A percentile compares a stretch with the other conserved stretches of the same genome.
Evolutionary conservation across 2,329 filamentous ascomycete species (phyloP).

Genomic region (Berkeleyomyces basicola): DNA sequence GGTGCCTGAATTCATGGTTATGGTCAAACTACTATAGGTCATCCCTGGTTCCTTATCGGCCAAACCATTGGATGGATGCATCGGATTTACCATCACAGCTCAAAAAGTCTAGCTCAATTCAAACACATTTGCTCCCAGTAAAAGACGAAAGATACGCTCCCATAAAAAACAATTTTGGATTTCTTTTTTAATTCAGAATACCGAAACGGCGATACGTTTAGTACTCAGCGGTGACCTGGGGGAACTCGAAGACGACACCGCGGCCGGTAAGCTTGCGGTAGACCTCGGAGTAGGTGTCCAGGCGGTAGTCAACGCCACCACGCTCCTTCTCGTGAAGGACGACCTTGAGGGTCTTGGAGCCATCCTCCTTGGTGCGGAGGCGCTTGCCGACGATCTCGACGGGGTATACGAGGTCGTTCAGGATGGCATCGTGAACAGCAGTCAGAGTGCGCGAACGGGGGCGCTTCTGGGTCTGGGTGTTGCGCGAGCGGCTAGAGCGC

Average conservation of each 20-base stretch:
- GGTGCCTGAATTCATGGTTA: constrained; percentile 13
- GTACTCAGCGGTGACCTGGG: constrained; percentile 66
- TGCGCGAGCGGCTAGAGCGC: constrained; percentile 92
- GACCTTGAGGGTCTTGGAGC: constrained; percentile 96
- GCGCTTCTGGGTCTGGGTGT: constrained; percentile 96
- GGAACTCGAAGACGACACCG: constrained; percentile 96
- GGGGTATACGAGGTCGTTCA: constrained; percentile 94
- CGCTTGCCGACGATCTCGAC: constrained; percentile 99
- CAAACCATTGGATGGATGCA: constrained; percentile 2
- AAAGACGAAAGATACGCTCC: constrained; percentile 4
- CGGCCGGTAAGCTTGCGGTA: constrained; percentile 97
- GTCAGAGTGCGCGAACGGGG: constrained; percentile 95
- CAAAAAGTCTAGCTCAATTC: constrained; percentile 5
- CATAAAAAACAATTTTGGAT: constrained; percentile 8
- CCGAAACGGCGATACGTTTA: constrained; percentile 33
- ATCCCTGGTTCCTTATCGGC: constrained; percentile 5
- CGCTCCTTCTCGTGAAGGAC: constrained; percentile 99
- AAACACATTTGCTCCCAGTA: constrained; percentile 1
- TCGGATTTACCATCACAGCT: constrained; percentile 3
- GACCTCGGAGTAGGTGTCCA: constrained; percentile 99
- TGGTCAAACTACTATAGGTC: constrained; percentile 14
- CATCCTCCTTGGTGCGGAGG: constrained; percentile 95
- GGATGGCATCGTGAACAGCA: constrained; percentile 96
- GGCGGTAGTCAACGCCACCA: constrained; percentile 96
- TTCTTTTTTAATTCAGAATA: constrained; percentile 9